These are phyloP conservation scores for Aplosporella prunicola DNA, from an alignment of 2,329 filamentous ascomycete genomes.

Conservation along the genomic window DNA sequence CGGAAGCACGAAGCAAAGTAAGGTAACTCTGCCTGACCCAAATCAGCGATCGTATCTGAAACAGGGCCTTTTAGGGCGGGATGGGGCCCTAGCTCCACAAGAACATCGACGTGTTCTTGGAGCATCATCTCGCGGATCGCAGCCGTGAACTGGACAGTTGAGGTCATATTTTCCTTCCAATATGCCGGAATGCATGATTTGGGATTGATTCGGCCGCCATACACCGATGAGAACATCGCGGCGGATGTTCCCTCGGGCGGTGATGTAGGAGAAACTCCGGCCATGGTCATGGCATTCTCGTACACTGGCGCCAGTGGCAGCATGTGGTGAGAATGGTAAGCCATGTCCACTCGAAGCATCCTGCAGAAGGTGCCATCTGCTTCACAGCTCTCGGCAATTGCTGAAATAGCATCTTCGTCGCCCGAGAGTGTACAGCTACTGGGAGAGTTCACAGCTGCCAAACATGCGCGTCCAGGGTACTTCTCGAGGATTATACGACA, in stretches of 20 bases:
- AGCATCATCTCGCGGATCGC: slow-evolving; percentile 25
- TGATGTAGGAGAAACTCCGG: not conserved
- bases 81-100: slow-evolving; percentile 40
- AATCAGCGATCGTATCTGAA: slow-evolving; percentile 25
- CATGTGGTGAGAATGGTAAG: slow-evolving; percentile 17
- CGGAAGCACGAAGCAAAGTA: slow-evolving; percentile 18
- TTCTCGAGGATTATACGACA: not conserved
- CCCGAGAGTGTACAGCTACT: slow-evolving; percentile 14
- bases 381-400: slow-evolving; percentile 7
- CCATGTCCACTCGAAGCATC: slow-evolving; percentile 13
- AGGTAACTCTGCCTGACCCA: slow-evolving; percentile 12
- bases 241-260: too few relatives aligned
- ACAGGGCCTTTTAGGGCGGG: slow-evolving; percentile 36
- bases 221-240: not conserved
- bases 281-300: not conserved
- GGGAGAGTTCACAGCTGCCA: slow-evolving; percentile 19
- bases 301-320: not conserved
- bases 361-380: slow-evolving; percentile 12
- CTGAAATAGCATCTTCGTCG: slow-evolving; percentile 14
- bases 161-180: slow-evolving; percentile 39
- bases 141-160: slow-evolving; percentile 36
- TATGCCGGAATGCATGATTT: slow-evolving; percentile 27
- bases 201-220: not conserved
- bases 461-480: slow-evolving; percentile 13
- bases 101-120: slow-evolving; percentile 23